Conservation (phyloP, 2,329 filamentous ascomycete species). For the Huntiella bhutanensis region DNA sequence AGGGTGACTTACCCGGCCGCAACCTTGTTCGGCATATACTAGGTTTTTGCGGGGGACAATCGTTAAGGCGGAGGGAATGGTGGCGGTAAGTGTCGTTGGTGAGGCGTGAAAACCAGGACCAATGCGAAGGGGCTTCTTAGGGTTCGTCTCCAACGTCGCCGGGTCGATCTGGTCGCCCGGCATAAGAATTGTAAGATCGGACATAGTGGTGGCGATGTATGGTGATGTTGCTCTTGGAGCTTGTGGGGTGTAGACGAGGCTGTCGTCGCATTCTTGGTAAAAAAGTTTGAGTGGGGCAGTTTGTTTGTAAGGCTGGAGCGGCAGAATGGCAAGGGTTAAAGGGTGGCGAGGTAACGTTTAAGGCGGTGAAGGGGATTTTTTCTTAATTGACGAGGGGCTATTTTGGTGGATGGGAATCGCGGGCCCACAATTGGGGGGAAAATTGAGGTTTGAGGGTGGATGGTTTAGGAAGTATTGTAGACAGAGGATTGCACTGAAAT, state of each 20-base stretch:
- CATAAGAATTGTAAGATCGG: conserved; percentile 46
- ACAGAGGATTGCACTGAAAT: neutral
- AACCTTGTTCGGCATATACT: conserved; percentile 55
- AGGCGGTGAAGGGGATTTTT: no score
- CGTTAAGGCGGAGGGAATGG: conserved; percentile 48
- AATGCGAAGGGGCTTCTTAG: conserved; percentile 54
- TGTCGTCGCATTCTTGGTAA: neutral
- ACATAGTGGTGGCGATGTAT: conserved; percentile 24
- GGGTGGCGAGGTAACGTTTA: no score
- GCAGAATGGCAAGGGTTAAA: no score
- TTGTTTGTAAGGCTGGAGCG: no score
- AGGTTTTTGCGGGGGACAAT: conserved; percentile 56
- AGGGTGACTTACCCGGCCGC: conserved; percentile 40
- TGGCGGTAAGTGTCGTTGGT: conserved; percentile 38
- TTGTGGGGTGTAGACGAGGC: neutral
- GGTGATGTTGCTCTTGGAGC: neutral
- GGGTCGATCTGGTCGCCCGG: conserved; percentile 61
- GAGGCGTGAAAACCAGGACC: conserved; percentile 71
- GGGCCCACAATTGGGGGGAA: conserved; percentile 11
- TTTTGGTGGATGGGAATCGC: neutral
- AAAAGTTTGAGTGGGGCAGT: no score
- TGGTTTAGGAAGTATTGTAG: conserved; percentile 2
- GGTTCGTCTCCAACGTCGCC: conserved; percentile 45
- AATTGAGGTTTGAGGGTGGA: conserved; percentile 4
- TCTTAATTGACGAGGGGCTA: neutral